Percentiles rank a stretch among this genome's conserved stretches.
phyloP scores from a whole-genome alignment of 164 flowering plant genomes.

The Aristolochia californica region DNA sequence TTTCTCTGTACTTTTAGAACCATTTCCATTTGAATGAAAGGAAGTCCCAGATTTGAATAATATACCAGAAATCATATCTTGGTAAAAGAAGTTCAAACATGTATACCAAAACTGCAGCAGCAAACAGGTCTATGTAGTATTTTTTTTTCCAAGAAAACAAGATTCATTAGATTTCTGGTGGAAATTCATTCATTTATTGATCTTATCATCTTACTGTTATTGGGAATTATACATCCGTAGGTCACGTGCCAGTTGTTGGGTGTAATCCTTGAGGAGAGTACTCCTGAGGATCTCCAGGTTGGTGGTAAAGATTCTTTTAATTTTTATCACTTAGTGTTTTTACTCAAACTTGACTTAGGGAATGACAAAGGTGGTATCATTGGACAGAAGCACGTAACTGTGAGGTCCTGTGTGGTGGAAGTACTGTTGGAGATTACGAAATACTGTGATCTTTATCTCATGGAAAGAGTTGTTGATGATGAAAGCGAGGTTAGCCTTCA shows the following conservation, averaged over 20 bases:
- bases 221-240: constrained; percentile 1
- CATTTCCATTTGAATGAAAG: too few species aligned
- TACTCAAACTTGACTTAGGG: neutral
- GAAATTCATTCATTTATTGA: neutral
- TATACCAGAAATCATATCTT: too few species aligned
- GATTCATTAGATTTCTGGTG: neutral
- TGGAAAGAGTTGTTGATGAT: constrained; percentile 95
- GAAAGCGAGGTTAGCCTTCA: constrained; percentile 60
- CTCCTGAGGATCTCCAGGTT: constrained; percentile 90
- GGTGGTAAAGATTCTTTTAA: neutral
- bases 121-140: too few species aligned
- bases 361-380: neutral
- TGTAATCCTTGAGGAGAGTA: constrained; percentile 76
- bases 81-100: too few species aligned
- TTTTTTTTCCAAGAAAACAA: too few species aligned
- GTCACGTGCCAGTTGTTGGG: constrained; percentile 83
- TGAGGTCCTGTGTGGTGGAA: constrained; percentile 77
- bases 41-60: too few species aligned
- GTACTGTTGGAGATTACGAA: constrained; percentile 85
- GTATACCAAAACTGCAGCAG: too few species aligned
- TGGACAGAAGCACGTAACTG: constrained; percentile 71
- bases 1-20: too few species aligned
- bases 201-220: too few species aligned
- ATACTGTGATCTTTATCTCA: constrained; percentile 85
- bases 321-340: neutral